Conservation (phyloP, 2,329 filamentous ascomycete genomes). For the Penicillium brasilianum region DNA sequence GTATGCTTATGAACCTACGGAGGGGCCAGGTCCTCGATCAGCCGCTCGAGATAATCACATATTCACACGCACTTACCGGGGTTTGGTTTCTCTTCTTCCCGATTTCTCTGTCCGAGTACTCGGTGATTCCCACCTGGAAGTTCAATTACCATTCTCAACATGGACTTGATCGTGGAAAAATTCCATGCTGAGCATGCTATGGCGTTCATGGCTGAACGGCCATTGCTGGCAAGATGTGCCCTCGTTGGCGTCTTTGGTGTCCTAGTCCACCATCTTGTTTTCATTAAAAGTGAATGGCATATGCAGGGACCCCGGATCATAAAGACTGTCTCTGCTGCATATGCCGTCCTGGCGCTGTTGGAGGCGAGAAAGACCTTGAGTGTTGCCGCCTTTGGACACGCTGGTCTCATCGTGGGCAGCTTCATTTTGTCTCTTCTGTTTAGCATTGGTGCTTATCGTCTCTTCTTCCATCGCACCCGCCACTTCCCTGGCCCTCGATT, state of each 20-base stretch:
- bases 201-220: background rate
- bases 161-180: background rate
- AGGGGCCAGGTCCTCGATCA: background rate
- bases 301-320: slow-evolving; percentile 3
- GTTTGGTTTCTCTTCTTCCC: background rate
- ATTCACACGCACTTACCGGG: background rate
- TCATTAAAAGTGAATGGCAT: slow-evolving; percentile 4
- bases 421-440: background rate
- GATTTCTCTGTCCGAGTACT: background rate
- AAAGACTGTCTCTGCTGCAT: background rate
- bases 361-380: slow-evolving; percentile 1
- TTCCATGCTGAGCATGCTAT: background rate
- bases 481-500: slow-evolving; percentile 3
- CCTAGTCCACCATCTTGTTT: background rate
- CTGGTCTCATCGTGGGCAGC: slow-evolving; percentile 1
- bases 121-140: background rate
- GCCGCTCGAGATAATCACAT: background rate
- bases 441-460: slow-evolving; percentile 1
- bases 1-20: background rate
- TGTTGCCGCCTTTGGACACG: slow-evolving; percentile 1
- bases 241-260: background rate
- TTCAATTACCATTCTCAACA: background rate
- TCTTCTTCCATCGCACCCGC: background rate
- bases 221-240: slow-evolving; percentile 1
- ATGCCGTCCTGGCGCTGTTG: background rate